Conservation (phyloP, 2,329 filamentous ascomycete species). For the Paecilomyces sp. region DNA sequence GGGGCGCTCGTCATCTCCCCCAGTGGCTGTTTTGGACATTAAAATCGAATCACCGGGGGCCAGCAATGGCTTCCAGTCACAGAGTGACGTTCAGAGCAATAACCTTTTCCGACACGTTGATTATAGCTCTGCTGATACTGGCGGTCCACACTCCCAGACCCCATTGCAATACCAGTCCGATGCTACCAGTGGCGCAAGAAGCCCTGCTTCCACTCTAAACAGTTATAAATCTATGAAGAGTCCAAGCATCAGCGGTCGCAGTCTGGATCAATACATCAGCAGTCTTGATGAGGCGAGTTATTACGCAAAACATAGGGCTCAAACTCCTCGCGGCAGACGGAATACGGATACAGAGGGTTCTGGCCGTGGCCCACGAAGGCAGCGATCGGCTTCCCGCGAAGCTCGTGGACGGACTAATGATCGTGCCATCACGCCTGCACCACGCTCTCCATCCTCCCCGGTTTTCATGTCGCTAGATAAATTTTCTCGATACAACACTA, state of each 20-base stretch:
- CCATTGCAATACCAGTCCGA: conserved; percentile 46
- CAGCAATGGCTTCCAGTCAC: conserved; percentile 61
- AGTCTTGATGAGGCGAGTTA: conserved; percentile 72
- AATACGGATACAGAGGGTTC: conserved; percentile 32
- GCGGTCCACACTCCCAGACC: conserved; percentile 52
- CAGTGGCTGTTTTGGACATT: conserved; percentile 55
- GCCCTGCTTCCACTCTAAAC: conserved; percentile 29
- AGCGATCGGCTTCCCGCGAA: conserved; percentile 54
- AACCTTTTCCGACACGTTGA: conserved; percentile 47
- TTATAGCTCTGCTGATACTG: conserved; percentile 32
- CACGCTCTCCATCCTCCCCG: conserved; percentile 84
- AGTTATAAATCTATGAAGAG: conserved; percentile 48
- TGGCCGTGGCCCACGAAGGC: conserved; percentile 44
- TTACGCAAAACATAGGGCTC: conserved; percentile 46
- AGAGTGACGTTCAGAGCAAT: conserved; percentile 47
- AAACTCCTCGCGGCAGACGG: conserved; percentile 44
- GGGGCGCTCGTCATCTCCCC: conserved; percentile 60
- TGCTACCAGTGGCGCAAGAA: conserved; percentile 42
- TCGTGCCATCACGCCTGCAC: conserved; percentile 65
- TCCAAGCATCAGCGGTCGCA: conserved; percentile 55
- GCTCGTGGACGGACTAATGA: conserved; percentile 57
- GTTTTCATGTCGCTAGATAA: conserved; percentile 94
- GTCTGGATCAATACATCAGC: conserved; percentile 76
- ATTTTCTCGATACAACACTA: conserved; percentile 41
- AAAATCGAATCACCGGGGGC: conserved; percentile 54